These are phyloP conservation scores for Termitomyces sp. DNA, from an alignment of 768 basidiomycete genomes.

Conservation along the genomic window DNA sequence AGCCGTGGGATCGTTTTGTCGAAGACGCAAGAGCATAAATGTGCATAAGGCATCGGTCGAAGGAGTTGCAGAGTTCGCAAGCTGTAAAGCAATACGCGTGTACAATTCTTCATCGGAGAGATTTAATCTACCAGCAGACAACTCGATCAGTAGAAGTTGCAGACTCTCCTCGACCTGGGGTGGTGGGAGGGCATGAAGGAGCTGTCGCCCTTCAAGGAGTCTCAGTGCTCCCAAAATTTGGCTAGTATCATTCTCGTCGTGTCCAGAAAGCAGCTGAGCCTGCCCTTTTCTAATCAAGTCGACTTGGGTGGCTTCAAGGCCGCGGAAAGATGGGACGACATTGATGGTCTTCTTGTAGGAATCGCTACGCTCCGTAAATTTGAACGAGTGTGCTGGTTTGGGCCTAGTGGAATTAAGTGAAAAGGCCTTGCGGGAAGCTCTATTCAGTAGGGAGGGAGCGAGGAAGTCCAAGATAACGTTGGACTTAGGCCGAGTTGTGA, in stretches of 20 bases:
- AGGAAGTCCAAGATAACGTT: slow-evolving; percentile 37
- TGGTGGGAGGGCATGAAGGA: slow-evolving; percentile 39
- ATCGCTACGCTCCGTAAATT: slow-evolving; percentile 3
- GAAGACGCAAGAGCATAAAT: slow-evolving; percentile 42
- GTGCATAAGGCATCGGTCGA: slow-evolving; percentile 42
- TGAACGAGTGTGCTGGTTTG: not conserved
- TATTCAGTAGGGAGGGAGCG: slow-evolving; percentile 26
- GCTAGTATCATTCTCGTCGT: slow-evolving; percentile 26
- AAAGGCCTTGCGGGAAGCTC: slow-evolving; percentile 6
- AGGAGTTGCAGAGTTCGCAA: slow-evolving; percentile 31
- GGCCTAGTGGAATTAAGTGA: not conserved
- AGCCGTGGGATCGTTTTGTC: slow-evolving; percentile 29
- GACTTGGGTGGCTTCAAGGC: slow-evolving; percentile 12
- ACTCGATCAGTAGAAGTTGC: slow-evolving; percentile 23
- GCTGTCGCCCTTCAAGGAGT: slow-evolving; percentile 33
- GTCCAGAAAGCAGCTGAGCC: slow-evolving; percentile 29
- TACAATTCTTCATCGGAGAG: slow-evolving; percentile 22
- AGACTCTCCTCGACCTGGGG: slow-evolving; percentile 35
- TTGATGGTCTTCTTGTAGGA: slow-evolving; percentile 8
- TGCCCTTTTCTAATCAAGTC: slow-evolving; percentile 26
- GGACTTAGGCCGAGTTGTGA: slow-evolving; percentile 18
- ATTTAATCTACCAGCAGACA: slow-evolving; percentile 18
- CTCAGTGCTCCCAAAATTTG: slow-evolving; percentile 32
- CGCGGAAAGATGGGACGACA: slow-evolving; percentile 6
- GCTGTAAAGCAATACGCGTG: slow-evolving; percentile 43